These are phyloP conservation scores for Lentinula edodes DNA, from an alignment of 768 basidiomycete species.

Conservation along the genomic window DNA sequence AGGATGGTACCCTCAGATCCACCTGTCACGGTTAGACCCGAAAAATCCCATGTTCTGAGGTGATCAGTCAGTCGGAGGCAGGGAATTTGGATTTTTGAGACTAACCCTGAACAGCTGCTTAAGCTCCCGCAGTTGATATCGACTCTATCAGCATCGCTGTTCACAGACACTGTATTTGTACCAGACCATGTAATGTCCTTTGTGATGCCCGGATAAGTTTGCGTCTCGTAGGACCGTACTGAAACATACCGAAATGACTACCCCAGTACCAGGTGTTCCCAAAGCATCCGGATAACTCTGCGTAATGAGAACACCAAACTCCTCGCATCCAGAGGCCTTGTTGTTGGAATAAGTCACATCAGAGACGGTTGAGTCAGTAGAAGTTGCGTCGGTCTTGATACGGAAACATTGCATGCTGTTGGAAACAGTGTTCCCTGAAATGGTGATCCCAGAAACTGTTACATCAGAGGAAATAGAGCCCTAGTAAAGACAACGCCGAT, in stretches of 20 bases:
- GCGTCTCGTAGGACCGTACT: background rate
- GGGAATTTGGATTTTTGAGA: background rate
- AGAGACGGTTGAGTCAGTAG: background rate
- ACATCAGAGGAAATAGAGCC: slow-evolving; percentile 1
- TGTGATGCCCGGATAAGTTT: background rate
- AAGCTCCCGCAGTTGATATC: slow-evolving; percentile 7
- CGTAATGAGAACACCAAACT: slow-evolving; percentile 3
- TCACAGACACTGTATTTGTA: slow-evolving; percentile 5
- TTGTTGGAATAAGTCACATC: slow-evolving; percentile 2
- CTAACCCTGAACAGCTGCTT: slow-evolving; percentile 2
- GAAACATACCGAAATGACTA: background rate
- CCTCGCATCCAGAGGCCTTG: slow-evolving; percentile 1
- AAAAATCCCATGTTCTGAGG: slow-evolving; percentile 1
- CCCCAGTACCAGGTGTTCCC: slow-evolving; percentile 4
- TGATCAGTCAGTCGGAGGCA: background rate
- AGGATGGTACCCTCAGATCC: background rate
- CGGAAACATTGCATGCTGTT: slow-evolving; percentile 3
- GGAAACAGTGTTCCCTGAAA: slow-evolving; percentile 3
- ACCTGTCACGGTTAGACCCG: background rate
- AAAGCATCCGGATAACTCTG: slow-evolving; percentile 4
- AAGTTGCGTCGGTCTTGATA: slow-evolving; percentile 5
- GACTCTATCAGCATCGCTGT: background rate
- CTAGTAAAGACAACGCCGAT: background rate
- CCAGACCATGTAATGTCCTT: background rate
- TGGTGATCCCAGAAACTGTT: background rate